Base-by-base conservation (phyloP, 139 green algal species). In the Chlorella sp. region DNA sequence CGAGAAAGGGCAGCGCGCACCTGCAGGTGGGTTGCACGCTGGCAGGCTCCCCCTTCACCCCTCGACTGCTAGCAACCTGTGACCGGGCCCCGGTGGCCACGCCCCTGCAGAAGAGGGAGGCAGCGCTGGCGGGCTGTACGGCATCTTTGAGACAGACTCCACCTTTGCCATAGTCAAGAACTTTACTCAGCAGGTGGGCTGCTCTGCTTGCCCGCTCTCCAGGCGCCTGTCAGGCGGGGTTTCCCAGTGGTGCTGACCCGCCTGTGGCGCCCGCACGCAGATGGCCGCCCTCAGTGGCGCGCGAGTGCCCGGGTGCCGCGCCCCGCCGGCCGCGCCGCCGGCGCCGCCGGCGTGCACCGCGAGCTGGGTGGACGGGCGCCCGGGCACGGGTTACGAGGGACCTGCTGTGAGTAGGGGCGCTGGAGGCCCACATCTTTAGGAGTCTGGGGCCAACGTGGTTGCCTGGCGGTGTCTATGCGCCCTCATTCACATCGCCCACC, bases 1-100 rank as follows among this genome's bases (percentile, higher is more conserved):
- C 64, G 79, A 77, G 5, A 23, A 85, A 25, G 87, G 84, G 12
- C 87, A 92, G 77, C 59, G 78, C 14, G 82, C 77, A 0, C 74
- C 83, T 19, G n/a, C n/a, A n/a, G n/a, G n/a, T n/a, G n/a, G n/a
- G n/a, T n/a, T n/a, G n/a, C n/a, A n/a, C n/a, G n/a, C n/a, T n/a
- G n/a, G n/a, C n/a, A n/a, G n/a, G n/a, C n/a, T n/a, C n/a, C n/a
- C n/a, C n/a, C n/a, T n/a, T n/a, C n/a, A n/a, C n/a, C n/a, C n/a
- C n/a, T n/a, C n/a, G n/a, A n/a, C n/a, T n/a, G n/a, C n/a, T n/a
- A n/a, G n/a, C n/a, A n/a, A n/a, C n/a, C n/a, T n/a, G n/a, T n/a
- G n/a, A n/a, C n/a, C n/a, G n/a, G n/a, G n/a, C n/a, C n/a, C n/a
- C n/a, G n/a, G n/a, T n/a, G n/a, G n/a, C n/a, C n/a, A n/a, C n/a